Conservation (phyloP, 805 yeast genomes). For the Millerozyma miso region DNA sequence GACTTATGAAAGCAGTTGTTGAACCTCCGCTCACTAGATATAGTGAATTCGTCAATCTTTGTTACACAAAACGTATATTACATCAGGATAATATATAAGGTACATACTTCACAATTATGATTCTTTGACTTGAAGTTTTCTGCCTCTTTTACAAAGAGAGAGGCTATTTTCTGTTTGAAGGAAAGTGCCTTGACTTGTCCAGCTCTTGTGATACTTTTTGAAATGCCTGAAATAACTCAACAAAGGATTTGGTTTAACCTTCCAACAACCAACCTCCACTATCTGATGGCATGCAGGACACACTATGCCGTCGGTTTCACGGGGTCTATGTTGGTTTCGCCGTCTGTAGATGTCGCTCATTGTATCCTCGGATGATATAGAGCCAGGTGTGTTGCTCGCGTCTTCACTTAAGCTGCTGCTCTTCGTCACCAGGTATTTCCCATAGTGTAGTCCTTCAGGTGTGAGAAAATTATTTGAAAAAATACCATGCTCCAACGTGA, state of each 20-base stretch:
- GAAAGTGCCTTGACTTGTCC: conserved; percentile 3
- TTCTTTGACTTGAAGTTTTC: conserved; percentile 6
- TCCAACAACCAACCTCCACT: conserved; percentile 27
- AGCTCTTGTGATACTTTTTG: conserved; percentile 16
- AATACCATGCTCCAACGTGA: conserved; percentile 32
- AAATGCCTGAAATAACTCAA: conserved; percentile 28
- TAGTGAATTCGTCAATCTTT: background rate
- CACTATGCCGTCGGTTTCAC: conserved; percentile 20
- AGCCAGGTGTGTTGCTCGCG: conserved; percentile 1
- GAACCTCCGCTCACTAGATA: background rate
- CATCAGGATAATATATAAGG: background rate
- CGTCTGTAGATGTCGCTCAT: conserved; percentile 2
- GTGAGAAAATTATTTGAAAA: conserved; percentile 26
- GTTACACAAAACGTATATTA: conserved; percentile 1
- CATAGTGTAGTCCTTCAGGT: conserved; percentile 29
- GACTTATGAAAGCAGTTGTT: background rate
- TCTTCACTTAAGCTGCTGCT: conserved; percentile 5
- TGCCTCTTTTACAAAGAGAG: conserved; percentile 6
- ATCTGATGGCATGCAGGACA: conserved; percentile 25
- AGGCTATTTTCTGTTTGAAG: background rate
- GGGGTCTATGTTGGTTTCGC: conserved; percentile 9
- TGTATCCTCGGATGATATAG: conserved; percentile 8
- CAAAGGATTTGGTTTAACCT: conserved; percentile 22
- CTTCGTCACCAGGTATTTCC: conserved; percentile 19
- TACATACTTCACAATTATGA: background rate